Base-by-base conservation (phyloP, 1,284 basidiomycete genomes). In the Leccinum fallax region DNA sequence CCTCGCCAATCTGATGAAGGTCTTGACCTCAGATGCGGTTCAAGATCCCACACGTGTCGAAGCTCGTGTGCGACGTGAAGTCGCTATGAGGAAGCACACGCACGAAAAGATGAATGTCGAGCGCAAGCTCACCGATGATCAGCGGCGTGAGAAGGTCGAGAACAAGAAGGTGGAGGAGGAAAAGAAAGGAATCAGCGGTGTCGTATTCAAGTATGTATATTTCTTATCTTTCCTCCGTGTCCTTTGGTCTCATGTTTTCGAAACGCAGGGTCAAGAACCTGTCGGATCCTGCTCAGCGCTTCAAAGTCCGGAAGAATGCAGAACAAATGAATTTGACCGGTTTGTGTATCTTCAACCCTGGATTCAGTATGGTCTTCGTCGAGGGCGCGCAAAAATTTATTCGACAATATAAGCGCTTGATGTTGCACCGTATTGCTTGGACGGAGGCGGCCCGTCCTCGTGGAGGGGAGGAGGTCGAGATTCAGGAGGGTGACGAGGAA, bases 31-130 rank as follows among this genome's bases (percentile, higher is more conserved):
- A 10, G 96, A 98, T 73, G 96, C 95, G 0, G 90, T 98, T 11
- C 93, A 95, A 81, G 97, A 99, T 74, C 94, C 97, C 1, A 99
- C 97, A 2, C 92, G 96, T 66, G 94, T 99, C 13, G 97, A 99
- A 77, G 96, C 96, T 5, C 88, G 93, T 53, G 96, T 99, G 6
- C 83, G 95, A 46, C 84, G 93, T 54, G 97, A 99, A 76, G 96
- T 99, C 36, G 92, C 93, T 0, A 91, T 92, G 78, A 85, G 97
- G 60, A 90, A 90, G 69, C 88, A 95, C 67, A 83, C 81, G 28
- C 97, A 99, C 75, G 94, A 98, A 72, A 93, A 94, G 79, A 90
- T 93, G 84, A 99, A 99, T 70, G 81, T 87, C 8, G 93, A 94
- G 74, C 85, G 95, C 51, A 95, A 97, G 77, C 82, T 99, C 52